phyloP scores from a whole-genome alignment of 2,329 filamentous ascomycete species.

The Hysterium pulicare region DNA sequence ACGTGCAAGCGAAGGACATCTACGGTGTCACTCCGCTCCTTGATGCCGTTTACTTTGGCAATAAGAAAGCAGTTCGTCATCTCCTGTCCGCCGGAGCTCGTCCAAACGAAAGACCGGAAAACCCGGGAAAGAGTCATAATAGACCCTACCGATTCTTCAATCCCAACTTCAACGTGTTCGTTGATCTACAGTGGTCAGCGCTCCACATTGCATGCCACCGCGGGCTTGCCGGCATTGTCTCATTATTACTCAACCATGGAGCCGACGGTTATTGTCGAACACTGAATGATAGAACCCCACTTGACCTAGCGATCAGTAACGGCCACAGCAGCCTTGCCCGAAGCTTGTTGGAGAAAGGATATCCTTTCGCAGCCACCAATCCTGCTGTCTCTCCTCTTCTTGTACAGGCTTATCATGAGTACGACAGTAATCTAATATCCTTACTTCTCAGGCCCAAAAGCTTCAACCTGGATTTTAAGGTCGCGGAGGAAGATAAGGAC shows the following conservation, averaged over 20 bases:
- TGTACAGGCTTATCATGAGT: background rate
- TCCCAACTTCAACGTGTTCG: background rate
- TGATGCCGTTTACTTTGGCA: constrained; percentile 5
- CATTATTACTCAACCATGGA: constrained; percentile 1
- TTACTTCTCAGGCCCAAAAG: background rate
- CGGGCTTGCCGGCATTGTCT: background rate
- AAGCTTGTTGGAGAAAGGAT: background rate
- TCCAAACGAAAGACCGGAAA: background rate
- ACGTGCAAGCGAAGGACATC: background rate
- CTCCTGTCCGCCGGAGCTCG: constrained; percentile 1
- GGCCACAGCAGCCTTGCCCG: background rate
- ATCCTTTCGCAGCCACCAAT: background rate
- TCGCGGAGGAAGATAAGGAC: background rate
- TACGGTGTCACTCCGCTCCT: constrained; percentile 5
- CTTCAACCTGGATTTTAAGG: background rate
- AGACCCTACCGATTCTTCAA: background rate
- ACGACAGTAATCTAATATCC: background rate
- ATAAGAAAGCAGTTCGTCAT: constrained; percentile 1
- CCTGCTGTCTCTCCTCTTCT: background rate
- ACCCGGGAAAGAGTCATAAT: background rate
- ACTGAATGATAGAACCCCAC: background rate
- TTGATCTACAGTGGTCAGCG: background rate
- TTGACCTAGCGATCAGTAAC: background rate
- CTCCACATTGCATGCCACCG: constrained; percentile 2
- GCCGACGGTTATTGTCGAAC: background rate